Evolutionary conservation across 192 early-diverging fungal species (phyloP), one percentile per base, ranked within the genome.

Genomic region (Podila epicladia): DNA sequence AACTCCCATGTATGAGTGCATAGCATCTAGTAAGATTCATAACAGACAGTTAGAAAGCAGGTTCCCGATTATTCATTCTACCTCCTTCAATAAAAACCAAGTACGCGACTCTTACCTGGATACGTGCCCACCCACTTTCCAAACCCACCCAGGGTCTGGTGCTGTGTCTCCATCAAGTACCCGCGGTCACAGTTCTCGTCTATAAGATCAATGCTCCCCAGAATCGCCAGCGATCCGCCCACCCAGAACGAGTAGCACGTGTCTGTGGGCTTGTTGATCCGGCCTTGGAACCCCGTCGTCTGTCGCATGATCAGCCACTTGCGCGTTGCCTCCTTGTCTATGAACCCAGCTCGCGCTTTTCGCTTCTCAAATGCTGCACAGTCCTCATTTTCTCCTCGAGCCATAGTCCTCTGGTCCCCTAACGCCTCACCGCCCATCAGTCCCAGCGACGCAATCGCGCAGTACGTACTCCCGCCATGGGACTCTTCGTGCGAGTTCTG

Each of bases 181-280:
- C 66, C 53, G 12, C 84, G 75, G 41, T 92, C 84, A 26, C 82
- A 73, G 6, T 84, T 83, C 35, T 83, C 71, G 63, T 95, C 87
- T 17, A 94, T 83, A 15, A 92, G 82, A 26, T 91, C 72, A 72
- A 88, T 89, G 24, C 82, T 85, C 6, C 80, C 88, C 11, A 96
- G 74, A 28, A 92, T 90, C 84, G 92, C 75, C 22, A 99, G 69
- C 12, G 91, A 75, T 0, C 89, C 96, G 9, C 98, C 98, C 24
- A 99, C 87, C 98, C 98, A 99, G 83, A 97, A 99, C 11, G 95
- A 93, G 82, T 99, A 99, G 82, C 98, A 99, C 15, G 94, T 95
- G 73, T 99, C 98, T 26, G 90, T 84, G 4, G 85, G 80, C 80
- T 99, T 99, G 74, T 95, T 94, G 12, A 87, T 82, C 48, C 98